These are phyloP conservation scores for Skeletonema tropicum DNA, from an alignment of 108 stramenopile species.

Conservation along the genomic window DNA sequence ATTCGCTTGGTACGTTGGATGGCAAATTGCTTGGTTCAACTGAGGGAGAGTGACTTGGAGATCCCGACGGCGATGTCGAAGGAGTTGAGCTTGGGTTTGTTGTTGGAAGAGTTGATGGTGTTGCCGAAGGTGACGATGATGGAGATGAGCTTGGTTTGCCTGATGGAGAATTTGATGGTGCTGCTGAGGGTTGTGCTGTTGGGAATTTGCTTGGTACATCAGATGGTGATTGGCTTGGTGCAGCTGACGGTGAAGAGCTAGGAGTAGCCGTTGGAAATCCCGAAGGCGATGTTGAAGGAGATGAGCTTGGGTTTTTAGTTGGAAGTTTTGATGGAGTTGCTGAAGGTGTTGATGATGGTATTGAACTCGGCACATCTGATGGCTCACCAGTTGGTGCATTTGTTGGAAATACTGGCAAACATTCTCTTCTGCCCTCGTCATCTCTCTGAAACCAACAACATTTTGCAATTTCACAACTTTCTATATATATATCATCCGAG, in stretches of 20 bases:
- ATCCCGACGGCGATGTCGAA: too few species aligned
- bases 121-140: too few species aligned
- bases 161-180: too few species aligned
- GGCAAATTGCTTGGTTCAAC: not conserved
- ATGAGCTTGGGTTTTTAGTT: not conserved
- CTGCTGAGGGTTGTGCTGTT: not conserved
- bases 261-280: not conserved
- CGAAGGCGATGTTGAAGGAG: not conserved
- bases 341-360: not conserved
- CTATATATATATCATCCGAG: not conserved
- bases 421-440: not conserved
- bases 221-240: not conserved
- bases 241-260: not conserved
- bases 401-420: not conserved
- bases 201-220: not conserved
- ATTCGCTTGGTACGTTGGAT: too few species aligned
- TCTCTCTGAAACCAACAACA: not conserved
- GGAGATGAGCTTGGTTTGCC: too few species aligned
- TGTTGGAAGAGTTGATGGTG: too few species aligned
- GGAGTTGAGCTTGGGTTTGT: too few species aligned
- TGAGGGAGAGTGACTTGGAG: not conserved
- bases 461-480: not conserved
- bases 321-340: too few species aligned
- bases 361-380: not conserved
- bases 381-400: not conserved